Base-by-base conservation (phyloP, 345 rosid species). In the Rhizophora apiculata region DNA sequence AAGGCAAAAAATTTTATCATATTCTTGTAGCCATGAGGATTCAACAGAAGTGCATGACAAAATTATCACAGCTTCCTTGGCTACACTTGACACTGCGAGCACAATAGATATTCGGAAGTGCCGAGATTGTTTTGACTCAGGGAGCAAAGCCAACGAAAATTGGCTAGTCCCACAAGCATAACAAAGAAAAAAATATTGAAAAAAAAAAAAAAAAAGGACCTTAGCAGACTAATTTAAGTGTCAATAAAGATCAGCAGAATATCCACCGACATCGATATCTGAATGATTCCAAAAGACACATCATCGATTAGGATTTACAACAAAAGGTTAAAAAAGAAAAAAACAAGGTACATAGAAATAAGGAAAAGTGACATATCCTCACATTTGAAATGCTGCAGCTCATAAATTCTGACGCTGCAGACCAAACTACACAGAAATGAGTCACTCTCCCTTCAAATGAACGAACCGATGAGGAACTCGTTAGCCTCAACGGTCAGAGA, bases 401-500 rank as follows among this genome's bases (percentile, higher is more conserved):
- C 58, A 69, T 29, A 20, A 48, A 49, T 58, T 3, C 16, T 52
- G 19, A 46, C 68, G 65, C 67, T 29, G 52, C 60, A n/a, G 46
- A 53, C 36, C 5, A 55, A 64, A 51, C 16, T 63, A 37, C 37
- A 11, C 31, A 46, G 51, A 69, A 15, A 54, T 51, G 80, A 76
- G 66, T 24, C 6, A 53, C 53, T 80, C 31, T 85, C 3, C 85
- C 91, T 85, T 83, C 88, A 30, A 76, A 30, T 34, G 88, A 80
- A 87, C 85, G 85, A 87, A 79, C 85, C 82, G 71, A 68, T 70
- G 8, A 26, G 85, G 77, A 76, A 78, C 76, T 49, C n/a, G 36
- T 62, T 16, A 1, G 58, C 67, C 78, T 75, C 82, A 72, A 48
- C 71, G 80, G 85, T 70, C 80, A 78, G 78, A 75, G 64, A 74